A percentile compares a stretch with the other conserved stretches of the same genome.
These are phyloP conservation scores for Saccharomycopsis amapae DNA, from an alignment of 805 yeast species.

Conservation along the genomic window DNA sequence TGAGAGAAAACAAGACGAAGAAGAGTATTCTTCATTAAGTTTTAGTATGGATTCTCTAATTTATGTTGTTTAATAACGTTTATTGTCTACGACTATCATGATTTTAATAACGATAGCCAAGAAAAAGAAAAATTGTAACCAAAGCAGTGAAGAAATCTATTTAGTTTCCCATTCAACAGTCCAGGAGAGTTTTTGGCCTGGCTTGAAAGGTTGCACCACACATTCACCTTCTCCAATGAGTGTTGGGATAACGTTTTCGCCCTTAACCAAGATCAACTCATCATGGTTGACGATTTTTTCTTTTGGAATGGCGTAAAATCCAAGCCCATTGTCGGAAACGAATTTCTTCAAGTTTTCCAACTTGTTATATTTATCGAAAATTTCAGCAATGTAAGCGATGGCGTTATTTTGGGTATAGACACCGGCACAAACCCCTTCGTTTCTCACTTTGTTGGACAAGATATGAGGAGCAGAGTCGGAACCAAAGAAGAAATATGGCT, in stretches of 20 bases:
- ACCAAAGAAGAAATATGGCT: conserved; percentile 91
- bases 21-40: no score
- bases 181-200: conserved; percentile 73
- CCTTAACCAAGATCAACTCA: conserved; percentile 48
- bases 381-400: conserved; percentile 76
- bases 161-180: conserved; percentile 56
- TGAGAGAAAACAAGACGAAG: no score
- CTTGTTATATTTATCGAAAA: conserved; percentile 61
- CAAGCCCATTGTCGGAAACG: conserved; percentile 66
- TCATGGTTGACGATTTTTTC: conserved; percentile 37
- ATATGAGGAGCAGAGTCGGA: conserved; percentile 99
- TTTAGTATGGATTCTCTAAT: no score
- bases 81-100: no score
- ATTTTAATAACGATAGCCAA: no score
- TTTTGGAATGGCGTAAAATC: conserved; percentile 57
- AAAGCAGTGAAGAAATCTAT: not conserved
- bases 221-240: conserved; percentile 39
- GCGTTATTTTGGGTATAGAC: conserved; percentile 87
- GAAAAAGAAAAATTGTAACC: no score
- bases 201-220: conserved; percentile 75
- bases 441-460: conserved; percentile 64
- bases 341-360: conserved; percentile 64
- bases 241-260: conserved; percentile 53
- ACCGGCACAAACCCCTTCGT: conserved; percentile 93
- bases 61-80: no score